These are phyloP conservation scores for Trichoderma sp. DNA, from an alignment of 2,329 filamentous ascomycete genomes.

Conservation along the genomic window DNA sequence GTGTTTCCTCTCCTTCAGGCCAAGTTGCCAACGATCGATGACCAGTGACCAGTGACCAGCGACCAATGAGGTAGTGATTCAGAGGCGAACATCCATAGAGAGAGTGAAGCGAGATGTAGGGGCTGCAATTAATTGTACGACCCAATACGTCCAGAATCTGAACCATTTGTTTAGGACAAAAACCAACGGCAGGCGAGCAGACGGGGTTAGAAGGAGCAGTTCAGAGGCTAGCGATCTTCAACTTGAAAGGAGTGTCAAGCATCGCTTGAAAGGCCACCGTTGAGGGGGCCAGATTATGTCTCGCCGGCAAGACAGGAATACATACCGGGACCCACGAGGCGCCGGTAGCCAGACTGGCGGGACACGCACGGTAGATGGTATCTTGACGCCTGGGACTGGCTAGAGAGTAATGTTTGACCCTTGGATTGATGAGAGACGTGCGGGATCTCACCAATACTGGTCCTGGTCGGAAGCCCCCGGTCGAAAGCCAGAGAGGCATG, in stretches of 20 bases:
- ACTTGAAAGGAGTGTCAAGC: slow-evolving; percentile 19
- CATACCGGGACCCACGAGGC: slow-evolving; percentile 35
- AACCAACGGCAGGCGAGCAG: slow-evolving; percentile 40
- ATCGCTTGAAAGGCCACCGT: slow-evolving; percentile 26
- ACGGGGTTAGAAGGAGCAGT: slow-evolving; percentile 17
- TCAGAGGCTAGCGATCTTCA: slow-evolving; percentile 26
- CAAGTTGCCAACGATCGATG: slow-evolving; percentile 9
- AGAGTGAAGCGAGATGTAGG: slow-evolving; percentile 37
- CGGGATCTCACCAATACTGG: slow-evolving; percentile 7
- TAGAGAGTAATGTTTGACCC: not conserved
- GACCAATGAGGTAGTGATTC: slow-evolving; percentile 21
- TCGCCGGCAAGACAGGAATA: slow-evolving; percentile 29
- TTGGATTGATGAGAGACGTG: not conserved
- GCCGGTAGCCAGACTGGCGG: slow-evolving; percentile 42
- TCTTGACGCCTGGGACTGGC: not conserved
- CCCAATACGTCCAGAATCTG: slow-evolving; percentile 44
- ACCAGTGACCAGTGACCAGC: not conserved
- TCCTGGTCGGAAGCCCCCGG: not conserved
- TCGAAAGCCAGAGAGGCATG: slow-evolving; percentile 15
- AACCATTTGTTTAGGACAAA: slow-evolving; percentile 44
- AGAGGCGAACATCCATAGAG: slow-evolving; percentile 25
- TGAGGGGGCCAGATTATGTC: slow-evolving; percentile 33
- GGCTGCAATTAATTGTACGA: slow-evolving; percentile 42
- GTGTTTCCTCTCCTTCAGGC: not conserved
- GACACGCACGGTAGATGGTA: slow-evolving; percentile 31